phyloP scores from a whole-genome alignment of 352 stramenopile genomes.

The Albugo laibachii region DNA sequence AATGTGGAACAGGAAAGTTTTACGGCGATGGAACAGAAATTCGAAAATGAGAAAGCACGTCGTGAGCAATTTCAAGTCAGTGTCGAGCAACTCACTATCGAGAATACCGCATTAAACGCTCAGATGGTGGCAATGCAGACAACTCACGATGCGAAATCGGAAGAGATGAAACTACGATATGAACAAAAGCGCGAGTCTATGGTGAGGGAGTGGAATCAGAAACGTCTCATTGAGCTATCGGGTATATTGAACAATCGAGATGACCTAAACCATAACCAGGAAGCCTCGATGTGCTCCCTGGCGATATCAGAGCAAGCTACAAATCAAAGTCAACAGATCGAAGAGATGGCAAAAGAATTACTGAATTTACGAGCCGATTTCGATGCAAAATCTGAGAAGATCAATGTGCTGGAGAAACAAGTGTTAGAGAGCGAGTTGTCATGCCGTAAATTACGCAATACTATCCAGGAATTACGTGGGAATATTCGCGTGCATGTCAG shows the following conservation, averaged over 20 bases:
- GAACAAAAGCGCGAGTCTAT: conserved; percentile 56
- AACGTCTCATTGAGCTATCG: too few species aligned
- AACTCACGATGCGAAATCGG: conserved; percentile 62
- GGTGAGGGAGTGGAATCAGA: conserved; percentile 16
- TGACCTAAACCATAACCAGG: too few species aligned
- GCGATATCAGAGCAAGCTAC: too few species aligned
- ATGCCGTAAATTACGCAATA: conserved; percentile 95
- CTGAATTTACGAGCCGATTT: too few species aligned
- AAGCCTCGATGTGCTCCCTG: too few species aligned
- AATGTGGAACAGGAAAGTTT: conserved; percentile 50
- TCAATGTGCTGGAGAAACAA: conserved; percentile 28
- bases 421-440: conserved; percentile 42
- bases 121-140: conserved; percentile 74
- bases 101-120: conserved; percentile 71
- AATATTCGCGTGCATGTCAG: conserved; percentile 97
- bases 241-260: too few species aligned
- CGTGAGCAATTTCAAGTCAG: conserved; percentile 77
- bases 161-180: conserved; percentile 42
- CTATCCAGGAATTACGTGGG: conserved; percentile 97
- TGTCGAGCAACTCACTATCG: conserved; percentile 62
- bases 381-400: background rate
- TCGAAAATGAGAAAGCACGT: conserved; percentile 58
- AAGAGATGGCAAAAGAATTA: too few species aligned
- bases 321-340: too few species aligned
- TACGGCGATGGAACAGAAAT: conserved; percentile 37